phyloP scores from a whole-genome alignment of 768 basidiomycete genomes.

The Pholiota microspora region DNA sequence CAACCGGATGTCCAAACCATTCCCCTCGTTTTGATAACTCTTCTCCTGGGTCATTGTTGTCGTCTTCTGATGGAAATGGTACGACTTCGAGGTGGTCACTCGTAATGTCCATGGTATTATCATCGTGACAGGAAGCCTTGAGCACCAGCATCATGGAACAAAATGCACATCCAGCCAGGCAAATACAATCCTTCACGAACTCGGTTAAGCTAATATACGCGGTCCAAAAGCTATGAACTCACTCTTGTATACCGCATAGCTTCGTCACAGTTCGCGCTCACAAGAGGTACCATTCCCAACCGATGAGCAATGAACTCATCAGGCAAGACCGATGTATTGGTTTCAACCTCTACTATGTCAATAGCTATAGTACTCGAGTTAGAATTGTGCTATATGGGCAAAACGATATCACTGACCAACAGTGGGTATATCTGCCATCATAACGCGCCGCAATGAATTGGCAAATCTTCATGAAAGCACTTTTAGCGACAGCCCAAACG shows the following conservation, averaged over 20 bases:
- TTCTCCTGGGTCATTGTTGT: constrained; percentile 49
- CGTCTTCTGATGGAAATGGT: constrained; percentile 37
- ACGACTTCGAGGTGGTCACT: constrained; percentile 78
- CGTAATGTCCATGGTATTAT: constrained; percentile 80
- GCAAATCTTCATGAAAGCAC: constrained; percentile 63
- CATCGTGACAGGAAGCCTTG: constrained; percentile 72
- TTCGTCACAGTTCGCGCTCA: constrained; percentile 86
- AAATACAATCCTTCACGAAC: constrained; percentile 82
- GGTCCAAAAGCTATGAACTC: constrained; percentile 21
- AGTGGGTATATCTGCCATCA: constrained; percentile 97
- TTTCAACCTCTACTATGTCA: constrained; percentile 91
- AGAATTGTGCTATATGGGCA: neutral
- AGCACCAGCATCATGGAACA: constrained; percentile 85
- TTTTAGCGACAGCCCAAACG: constrained; percentile 5
- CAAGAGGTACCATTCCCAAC: constrained; percentile 89
- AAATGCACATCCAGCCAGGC: constrained; percentile 76
- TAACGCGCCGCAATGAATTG: constrained; percentile 89
- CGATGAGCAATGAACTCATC: constrained; percentile 98
- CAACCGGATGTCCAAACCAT: constrained; percentile 79
- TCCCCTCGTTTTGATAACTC: constrained; percentile 73
- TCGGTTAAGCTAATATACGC: constrained; percentile 2
- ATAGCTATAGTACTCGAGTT: constrained; percentile 60
- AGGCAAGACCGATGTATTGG: constrained; percentile 89
- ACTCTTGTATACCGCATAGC: constrained; percentile 80
- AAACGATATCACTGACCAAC: constrained; percentile 60